A percentile compares a stretch with the other conserved stretches of the same genome.
phyloP scores from a whole-genome alignment of 208 protist genomes.

The Eutreptiella sp. region DNA sequence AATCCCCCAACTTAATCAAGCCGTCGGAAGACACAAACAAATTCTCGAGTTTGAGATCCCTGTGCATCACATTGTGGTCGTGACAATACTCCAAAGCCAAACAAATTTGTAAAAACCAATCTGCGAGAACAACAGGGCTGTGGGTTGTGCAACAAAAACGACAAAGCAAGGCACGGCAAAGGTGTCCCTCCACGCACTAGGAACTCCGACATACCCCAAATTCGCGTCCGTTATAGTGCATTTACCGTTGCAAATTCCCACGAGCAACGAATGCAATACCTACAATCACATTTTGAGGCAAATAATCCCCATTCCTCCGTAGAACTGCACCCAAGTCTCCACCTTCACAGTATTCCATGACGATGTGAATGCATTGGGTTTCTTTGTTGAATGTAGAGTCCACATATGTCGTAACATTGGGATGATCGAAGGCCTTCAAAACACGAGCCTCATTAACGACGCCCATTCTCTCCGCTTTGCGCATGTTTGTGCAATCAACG shows the following conservation, averaged over 20 bases:
- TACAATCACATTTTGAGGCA: too few species aligned
- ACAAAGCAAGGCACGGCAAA: too few species aligned
- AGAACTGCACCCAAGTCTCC: conserved; percentile 54
- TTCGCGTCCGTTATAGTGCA: conserved; percentile 50
- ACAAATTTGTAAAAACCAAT: conserved; percentile 66
- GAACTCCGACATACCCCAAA: conserved; percentile 47
- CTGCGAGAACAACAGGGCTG: too few species aligned
- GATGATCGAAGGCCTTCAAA: conserved; percentile 27
- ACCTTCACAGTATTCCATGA: conserved; percentile 64
- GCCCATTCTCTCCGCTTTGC: conserved; percentile 73
- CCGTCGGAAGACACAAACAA: conserved; percentile 59
- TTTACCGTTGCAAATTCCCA: too few species aligned
- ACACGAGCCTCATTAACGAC: conserved; percentile 24
- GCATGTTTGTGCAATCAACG: conserved; percentile 74
- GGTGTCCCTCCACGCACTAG: conserved; percentile 51
- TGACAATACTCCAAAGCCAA: conserved; percentile 70
- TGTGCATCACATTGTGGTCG: conserved; percentile 63
- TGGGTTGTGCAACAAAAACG: too few species aligned
- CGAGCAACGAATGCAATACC: too few species aligned
- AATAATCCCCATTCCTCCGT: too few species aligned
- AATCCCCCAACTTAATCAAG: conserved; percentile 69
- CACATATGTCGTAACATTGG: conserved; percentile 34
- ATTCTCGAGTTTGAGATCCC: conserved; percentile 81
- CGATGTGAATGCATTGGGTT: conserved; percentile 68
- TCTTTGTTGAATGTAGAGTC: conserved; percentile 3